Percentiles rank a stretch among this genome's conserved stretches.
Evolutionary conservation across 345 rosid species (phyloP).

Genomic region (Sonneratia alba): DNA sequence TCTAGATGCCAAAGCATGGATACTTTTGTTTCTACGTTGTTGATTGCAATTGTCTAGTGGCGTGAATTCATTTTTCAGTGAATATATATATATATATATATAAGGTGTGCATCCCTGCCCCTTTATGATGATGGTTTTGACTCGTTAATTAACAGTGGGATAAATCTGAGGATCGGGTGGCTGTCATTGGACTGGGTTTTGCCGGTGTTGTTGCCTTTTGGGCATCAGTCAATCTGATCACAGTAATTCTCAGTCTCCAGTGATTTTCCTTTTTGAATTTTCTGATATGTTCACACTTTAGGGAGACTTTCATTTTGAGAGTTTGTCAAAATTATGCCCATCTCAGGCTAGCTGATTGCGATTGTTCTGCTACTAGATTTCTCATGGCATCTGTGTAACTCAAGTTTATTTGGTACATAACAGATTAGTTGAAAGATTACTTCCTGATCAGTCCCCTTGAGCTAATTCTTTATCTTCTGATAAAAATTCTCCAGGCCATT

Average conservation of each 20-base stretch:
- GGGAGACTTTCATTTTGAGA: neutral
- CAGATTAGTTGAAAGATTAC: neutral
- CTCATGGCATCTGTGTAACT: neutral
- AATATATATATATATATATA: neutral
- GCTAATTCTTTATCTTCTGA: neutral
- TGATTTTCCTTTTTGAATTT: conserved; percentile 2
- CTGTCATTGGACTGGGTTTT: conserved; percentile 67
- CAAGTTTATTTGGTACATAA: neutral
- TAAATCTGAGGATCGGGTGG: conserved; percentile 68
- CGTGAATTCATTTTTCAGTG: neutral
- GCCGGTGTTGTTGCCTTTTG: conserved; percentile 60
- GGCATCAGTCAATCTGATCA: conserved; percentile 58
- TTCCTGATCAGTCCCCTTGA: neutral
- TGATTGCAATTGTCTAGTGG: too few relatives aligned
- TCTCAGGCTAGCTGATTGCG: neutral
- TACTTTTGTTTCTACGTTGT: neutral
- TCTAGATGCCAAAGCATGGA: neutral
- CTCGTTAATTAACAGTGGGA: conserved; percentile 47
- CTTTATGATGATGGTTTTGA: neutral
- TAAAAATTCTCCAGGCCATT: conserved; percentile 31
- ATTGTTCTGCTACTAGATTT: neutral
- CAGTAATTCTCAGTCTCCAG: conserved; percentile 27
- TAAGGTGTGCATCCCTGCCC: neutral
- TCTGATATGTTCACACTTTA: neutral
- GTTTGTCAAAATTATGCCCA: neutral